Evolutionary conservation across 78 protist species (phyloP), one percentile per base, ranked within the genome.

Genomic region (Dictyostelium purpureum): DNA sequence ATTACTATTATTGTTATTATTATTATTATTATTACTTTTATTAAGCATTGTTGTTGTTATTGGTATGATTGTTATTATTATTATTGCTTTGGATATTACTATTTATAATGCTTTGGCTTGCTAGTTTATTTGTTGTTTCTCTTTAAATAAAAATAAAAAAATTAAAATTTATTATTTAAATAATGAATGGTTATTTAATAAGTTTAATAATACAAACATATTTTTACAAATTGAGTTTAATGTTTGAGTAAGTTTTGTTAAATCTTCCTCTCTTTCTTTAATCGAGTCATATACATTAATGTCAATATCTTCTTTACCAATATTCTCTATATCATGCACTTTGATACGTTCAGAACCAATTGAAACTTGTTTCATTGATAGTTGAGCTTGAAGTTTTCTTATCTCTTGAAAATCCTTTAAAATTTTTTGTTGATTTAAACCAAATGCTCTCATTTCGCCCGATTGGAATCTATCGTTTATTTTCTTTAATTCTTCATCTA

Each of bases 391-490:
- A 31, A 37, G 81, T 42, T 85, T 85, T 59, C 91, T 70, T 21
- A 85, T 85, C 16, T 85, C 91, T 71, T 85, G 91, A 54, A 85
- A 73, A 33, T 85, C 81, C n/a, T 85, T 85, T 26, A 85, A 73
- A 26, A 85, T 85, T 51, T 73, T 85, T 33, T 73, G 91, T 85
- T 85, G 91, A 19, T 73, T 67, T 37, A 73, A 31, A 28, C 91
- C 91, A 57, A 85, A 85, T 57, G 91, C 91, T 38, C 59, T 85
- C 91, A 85, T 85, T 43, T 73, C 76, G 57, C 91, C 91, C 14
- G 57, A 18, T 45, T 85, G 73, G 42, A 85, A 85, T 28, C 57
- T 85, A 19, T 85, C 70, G 19, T 85, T 73, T 10, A 85, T 85
- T 63, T 85, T 85, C 40, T 57, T 70, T 33, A 85, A 59, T 18